Percentiles rank a stretch among this genome's conserved stretches.
Conservation (phyloP, 306 rosid species). For the cucumber (Cucumis sativus) region Cucumber_9930_V3 NC_026659.2:28771001-28771500, state of each 20-base stretch:
- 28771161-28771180: neutral
- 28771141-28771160: neutral
- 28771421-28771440: no score
- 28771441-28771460: no score
- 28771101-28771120: neutral
- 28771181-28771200: neutral
- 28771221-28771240: neutral
- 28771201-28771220: neutral
- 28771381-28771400: no score
- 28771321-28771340: neutral
- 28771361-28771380: no score
- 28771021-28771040: conserved; percentile 33
- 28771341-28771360: neutral
- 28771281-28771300: neutral
- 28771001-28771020: conserved; percentile 21
- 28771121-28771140: neutral
- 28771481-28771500: no score
- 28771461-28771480: no score
- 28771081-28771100: neutral
- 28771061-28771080: conserved; percentile 19
- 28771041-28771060: conserved; percentile 36
- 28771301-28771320: neutral
- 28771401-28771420: no score
- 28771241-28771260: neutral
- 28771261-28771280: neutral